phyloP scores from a whole-genome alignment of 2,329 filamentous ascomycete species.

The Rutstroemia sp. region DNA sequence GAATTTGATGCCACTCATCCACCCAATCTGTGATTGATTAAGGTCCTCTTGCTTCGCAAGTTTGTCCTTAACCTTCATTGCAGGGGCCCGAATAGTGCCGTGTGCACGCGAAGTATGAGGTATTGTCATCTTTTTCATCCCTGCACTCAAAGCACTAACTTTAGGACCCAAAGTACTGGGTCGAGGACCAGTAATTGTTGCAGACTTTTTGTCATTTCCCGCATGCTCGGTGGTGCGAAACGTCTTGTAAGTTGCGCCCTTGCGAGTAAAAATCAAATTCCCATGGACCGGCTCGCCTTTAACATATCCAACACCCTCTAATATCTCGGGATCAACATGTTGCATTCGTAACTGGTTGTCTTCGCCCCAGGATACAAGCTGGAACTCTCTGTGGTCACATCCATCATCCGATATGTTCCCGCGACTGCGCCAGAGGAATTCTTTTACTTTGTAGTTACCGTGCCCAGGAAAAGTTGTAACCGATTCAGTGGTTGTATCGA shows the following conservation, averaged over 20 bases:
- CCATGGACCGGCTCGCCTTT: conserved; percentile 60
- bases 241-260: conserved; percentile 76
- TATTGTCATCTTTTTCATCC: conserved; percentile 37
- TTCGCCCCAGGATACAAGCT: conserved; percentile 86
- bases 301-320: conserved; percentile 64
- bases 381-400: conserved; percentile 81
- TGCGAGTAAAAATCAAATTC: conserved; percentile 67
- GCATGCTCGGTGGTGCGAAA: conserved; percentile 66
- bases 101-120: conserved; percentile 24
- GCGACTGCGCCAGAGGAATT: conserved; percentile 82
- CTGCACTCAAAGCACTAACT: conserved; percentile 25
- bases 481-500: conserved; percentile 40
- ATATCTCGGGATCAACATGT: conserved; percentile 55
- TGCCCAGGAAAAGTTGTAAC: conserved; percentile 55
- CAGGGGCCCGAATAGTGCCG: conserved; percentile 22
- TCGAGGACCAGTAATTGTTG: conserved; percentile 55
- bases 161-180: conserved; percentile 36
- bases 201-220: conserved; percentile 48
- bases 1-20: conserved; percentile 64
- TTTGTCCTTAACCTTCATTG: conserved; percentile 28
- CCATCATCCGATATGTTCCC: conserved; percentile 58
- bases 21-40: conserved; percentile 53
- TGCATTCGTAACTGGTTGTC: conserved; percentile 79
- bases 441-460: conserved; percentile 64
- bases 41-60: conserved; percentile 27